phyloP scores from a whole-genome alignment of 306 rosid species.

The Morella rubra region DNA sequence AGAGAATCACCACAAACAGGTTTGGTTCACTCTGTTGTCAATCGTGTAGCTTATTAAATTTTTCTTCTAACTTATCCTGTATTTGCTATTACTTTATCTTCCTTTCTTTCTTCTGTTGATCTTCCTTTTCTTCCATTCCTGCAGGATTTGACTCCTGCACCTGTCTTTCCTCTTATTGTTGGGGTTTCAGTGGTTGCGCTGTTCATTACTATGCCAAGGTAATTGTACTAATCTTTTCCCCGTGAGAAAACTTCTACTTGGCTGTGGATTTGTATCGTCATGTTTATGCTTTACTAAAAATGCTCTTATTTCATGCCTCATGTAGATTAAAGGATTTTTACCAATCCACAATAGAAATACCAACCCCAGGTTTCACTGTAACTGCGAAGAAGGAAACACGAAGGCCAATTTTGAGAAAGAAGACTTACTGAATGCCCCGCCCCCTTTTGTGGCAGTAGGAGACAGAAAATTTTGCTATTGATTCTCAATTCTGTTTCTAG shows the following conservation, averaged over 20 bases:
- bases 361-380: conserved; percentile 64
- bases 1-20: conserved; percentile 79
- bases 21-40: conserved; percentile 21
- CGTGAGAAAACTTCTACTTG: background rate
- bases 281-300: conserved; percentile 15
- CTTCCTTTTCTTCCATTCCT: conserved; percentile 18
- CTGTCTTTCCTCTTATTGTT: conserved; percentile 77
- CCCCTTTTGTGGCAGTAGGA: conserved; percentile 11
- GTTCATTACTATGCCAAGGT: conserved; percentile 82
- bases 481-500: conserved; percentile 8
- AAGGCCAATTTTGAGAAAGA: conserved; percentile 74
- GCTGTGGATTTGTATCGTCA: conserved; percentile 12
- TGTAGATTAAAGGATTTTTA: conserved; percentile 78
- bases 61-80: background rate
- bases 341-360: conserved; percentile 68
- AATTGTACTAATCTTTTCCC: conserved; percentile 30
- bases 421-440: conserved; percentile 57
- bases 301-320: conserved; percentile 13
- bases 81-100: background rate
- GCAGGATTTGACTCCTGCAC: conserved; percentile 94
- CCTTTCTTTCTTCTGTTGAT: conserved; percentile 5
- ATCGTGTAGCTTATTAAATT: background rate
- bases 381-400: conserved; percentile 64
- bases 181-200: conserved; percentile 70
- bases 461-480: conserved; percentile 22